These are phyloP conservation scores for Aureobasidium lini DNA, from an alignment of 2,329 filamentous ascomycete genomes.

Conservation along the genomic window DNA sequence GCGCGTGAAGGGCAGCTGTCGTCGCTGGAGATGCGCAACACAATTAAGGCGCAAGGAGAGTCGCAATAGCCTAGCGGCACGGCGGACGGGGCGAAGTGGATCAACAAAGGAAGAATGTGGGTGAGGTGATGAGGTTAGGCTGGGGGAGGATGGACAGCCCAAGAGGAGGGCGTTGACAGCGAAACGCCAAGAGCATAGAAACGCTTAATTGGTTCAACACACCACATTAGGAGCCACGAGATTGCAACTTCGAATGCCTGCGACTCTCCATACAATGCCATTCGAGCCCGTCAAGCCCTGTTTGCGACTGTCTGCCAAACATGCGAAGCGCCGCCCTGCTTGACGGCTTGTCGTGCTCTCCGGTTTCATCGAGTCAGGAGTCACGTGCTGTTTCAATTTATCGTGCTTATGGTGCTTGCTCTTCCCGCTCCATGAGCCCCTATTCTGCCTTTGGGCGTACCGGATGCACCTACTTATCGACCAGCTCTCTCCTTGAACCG, in stretches of 20 bases:
- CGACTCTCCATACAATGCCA: neutral
- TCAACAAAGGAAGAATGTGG: constrained; percentile 12
- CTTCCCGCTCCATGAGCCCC: neutral
- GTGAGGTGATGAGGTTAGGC: constrained; percentile 9
- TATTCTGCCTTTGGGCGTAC: neutral
- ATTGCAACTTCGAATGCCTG: neutral
- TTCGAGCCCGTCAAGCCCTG: neutral
- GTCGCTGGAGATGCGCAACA: constrained; percentile 2
- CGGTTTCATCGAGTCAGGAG: neutral
- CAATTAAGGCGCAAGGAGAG: neutral
- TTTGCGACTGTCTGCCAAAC: neutral
- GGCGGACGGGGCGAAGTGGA: constrained; percentile 9
- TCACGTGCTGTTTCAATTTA: neutral
- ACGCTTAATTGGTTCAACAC: neutral
- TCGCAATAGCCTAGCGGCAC: constrained; percentile 11
- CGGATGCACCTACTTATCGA: no score
- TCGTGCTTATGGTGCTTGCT: neutral
- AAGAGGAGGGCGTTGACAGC: constrained; percentile 9
- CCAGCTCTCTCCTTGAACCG: no score
- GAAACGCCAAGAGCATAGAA: neutral
- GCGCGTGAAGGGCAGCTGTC: constrained; percentile 3
- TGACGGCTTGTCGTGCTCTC: neutral
- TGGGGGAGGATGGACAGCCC: neutral
- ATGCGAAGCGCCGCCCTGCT: neutral
- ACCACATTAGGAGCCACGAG: neutral